phyloP scores from a whole-genome alignment of 208 protist genomes.

The Acanthamoeba lenticulata region DNA sequence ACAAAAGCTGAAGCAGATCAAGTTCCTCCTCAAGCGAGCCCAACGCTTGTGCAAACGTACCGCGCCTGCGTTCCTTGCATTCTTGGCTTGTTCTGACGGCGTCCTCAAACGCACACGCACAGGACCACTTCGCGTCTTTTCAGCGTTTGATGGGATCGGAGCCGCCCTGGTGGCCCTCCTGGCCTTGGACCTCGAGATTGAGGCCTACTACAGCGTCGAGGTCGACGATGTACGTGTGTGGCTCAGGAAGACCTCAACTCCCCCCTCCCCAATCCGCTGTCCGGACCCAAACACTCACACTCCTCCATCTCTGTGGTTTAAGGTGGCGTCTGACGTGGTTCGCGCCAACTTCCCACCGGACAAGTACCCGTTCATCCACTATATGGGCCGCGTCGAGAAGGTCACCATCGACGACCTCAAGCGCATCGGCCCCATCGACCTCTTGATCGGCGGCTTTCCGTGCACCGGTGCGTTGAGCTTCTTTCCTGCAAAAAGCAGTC shows the following conservation, averaged over 20 bases:
- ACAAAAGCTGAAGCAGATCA: neutral
- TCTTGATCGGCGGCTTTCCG: constrained; percentile 46
- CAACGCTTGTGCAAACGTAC: neutral
- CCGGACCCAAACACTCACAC: no score
- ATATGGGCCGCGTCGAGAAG: neutral
- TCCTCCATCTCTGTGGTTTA: no score
- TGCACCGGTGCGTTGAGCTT: neutral
- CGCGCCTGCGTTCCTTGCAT: neutral
- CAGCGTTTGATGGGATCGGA: constrained; percentile 55
- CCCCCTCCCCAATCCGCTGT: no score
- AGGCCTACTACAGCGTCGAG: constrained; percentile 52
- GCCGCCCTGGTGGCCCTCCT: constrained; percentile 15
- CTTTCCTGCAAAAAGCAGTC: neutral
- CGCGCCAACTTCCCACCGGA: neutral
- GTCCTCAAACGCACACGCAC: no score
- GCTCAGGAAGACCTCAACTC: no score
- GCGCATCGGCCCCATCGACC: neutral
- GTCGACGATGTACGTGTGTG: neutral
- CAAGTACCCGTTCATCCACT: neutral
- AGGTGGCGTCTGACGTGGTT: neutral
- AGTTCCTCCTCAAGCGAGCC: neutral
- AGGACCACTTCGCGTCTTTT: neutral
- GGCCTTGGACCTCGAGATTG: neutral
- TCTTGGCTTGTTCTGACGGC: neutral
- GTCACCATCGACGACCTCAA: neutral